These are phyloP conservation scores for Euphorbia tirucalli DNA, from an alignment of 345 rosid species.

Conservation along the genomic window DNA sequence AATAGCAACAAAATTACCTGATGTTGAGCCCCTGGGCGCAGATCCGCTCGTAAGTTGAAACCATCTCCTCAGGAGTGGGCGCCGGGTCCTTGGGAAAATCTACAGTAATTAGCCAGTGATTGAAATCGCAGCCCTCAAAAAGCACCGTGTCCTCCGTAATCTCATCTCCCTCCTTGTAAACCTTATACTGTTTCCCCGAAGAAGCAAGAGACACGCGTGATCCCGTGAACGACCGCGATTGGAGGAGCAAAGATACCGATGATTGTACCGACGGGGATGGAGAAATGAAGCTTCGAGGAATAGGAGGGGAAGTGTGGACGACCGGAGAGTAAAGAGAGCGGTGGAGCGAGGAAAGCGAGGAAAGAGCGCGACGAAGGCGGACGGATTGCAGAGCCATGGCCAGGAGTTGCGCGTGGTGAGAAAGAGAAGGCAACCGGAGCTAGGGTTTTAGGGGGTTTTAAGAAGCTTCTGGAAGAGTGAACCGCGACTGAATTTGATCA, in stretches of 20 bases:
- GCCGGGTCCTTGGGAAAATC: slow-evolving; percentile 61
- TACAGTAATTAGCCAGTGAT: slow-evolving; percentile 91
- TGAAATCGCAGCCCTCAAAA: slow-evolving; percentile 83
- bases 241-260: neutral
- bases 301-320: neutral
- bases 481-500: no score
- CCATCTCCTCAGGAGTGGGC: slow-evolving; percentile 65
- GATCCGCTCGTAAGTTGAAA: slow-evolving; percentile 64
- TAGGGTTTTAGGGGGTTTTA: slow-evolving; percentile 11
- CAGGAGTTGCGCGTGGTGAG: neutral
- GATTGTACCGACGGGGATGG: neutral
- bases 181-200: slow-evolving; percentile 24
- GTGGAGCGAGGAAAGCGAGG: slow-evolving; percentile 22
- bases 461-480: neutral
- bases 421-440: no score
- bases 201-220: slow-evolving; percentile 10
- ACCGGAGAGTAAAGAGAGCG: slow-evolving; percentile 28
- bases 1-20: slow-evolving; percentile 36
- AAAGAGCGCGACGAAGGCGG: slow-evolving; percentile 62
- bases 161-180: slow-evolving; percentile 67
- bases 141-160: slow-evolving; percentile 67
- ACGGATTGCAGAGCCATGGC: slow-evolving; percentile 42
- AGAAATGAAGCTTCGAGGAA: neutral
- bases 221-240: slow-evolving; percentile 10
- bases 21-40: slow-evolving; percentile 81